Base-by-base conservation (phyloP, 345 rosid species). In the Rhizophora mangle region DNA sequence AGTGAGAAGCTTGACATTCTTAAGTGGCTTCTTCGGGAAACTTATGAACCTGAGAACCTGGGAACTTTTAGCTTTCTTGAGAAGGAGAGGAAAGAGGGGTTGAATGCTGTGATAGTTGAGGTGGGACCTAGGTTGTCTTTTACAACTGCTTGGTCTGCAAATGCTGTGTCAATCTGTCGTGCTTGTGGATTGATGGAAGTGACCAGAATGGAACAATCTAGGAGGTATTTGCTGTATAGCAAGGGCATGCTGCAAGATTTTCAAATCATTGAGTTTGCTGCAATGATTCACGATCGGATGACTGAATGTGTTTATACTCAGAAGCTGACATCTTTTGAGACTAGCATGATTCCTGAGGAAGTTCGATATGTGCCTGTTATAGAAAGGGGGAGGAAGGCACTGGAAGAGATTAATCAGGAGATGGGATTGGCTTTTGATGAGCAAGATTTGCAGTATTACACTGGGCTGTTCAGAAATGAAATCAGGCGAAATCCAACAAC, bases 401-500 rank as follows among this genome's bases (percentile, higher is more conserved):
- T 91, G 73, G 96, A 91, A 80, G 96, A 91, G 80, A 94, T 94
- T 54, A 94, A 94, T 80, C 87, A 77, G 74, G 81, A 86, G 79
- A 94, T 86, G 98, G 98, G 98, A 55, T 82, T 91, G 77, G 96
- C 97, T 24, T 91, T 91, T 69, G 98, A 94, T 76, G 97, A 89
- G 79, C 96, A 94, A 69, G 98, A 94, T 78, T 80, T 91, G 74
- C 95, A 91, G 75, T 94, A 89, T 69, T 94, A 94, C 58, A 87
- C 95, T 8, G 84, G 65, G 74, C 85, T 94, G 34, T 91, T 91
- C 69, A 82, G 57, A 76, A 92, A 88, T 67, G 96, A 85, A 58
- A 88, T 94, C 49, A 77, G 88, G 68, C 81, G 98, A 31, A 81
- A 91, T 73, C 97, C 98, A 6, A 79, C 97, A 18, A 94, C 89